Evolutionary conservation across 179 eudicot species (phyloP), one percentile per base, ranked within the genome.

Genomic region (Beta macrorhiza): DNA sequence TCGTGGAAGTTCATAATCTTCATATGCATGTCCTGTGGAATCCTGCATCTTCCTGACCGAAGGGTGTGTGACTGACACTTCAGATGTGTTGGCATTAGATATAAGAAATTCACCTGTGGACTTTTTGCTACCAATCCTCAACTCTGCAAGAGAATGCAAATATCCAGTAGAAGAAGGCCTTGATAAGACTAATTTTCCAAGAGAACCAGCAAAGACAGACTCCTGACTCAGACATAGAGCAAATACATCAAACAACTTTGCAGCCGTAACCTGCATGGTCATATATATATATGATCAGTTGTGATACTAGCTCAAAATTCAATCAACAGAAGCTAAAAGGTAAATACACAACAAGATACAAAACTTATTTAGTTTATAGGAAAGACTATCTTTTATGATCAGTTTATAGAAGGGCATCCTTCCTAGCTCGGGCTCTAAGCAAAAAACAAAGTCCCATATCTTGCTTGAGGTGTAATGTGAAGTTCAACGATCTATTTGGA

Each of bases 151-250:
- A 25, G 99, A 92, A 79, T 87, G 93, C 87, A 96, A 85, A 87
- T 91, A 96, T 42, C 99, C 97, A 16, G 85, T 85, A 65, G 94
- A 80, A 64, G 93, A 79, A 58, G 91, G 85, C 80, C 88, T 92
- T 78, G 87, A 87, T 62, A 81, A 79, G 79, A 86, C 83, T 83
- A 89, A 87, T 70, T 89, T 93, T 83, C 90, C 93, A 62, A 94
- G 91, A 79, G 96, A 92, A 75, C 98, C 98, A 74, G 96, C 84
- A 89, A 86, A 93, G 75, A 83, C 97, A 84, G 98, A 92, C 89
- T 91, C 93, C 84, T 93, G 97, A 81, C 96, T 87, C 85, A 93
- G 85, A 86, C 98, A 93, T 80, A 90, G 83, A 74, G 91, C 85
- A 85, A 92, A 88, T 69, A 88, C 90, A 83, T 96, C 99, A 88